Percentiles rank a stretch among this genome's conserved stretches.
phyloP scores from a whole-genome alignment of 2,329 filamentous ascomycete genomes.

The Chaetomiaceae sp. region DNA sequence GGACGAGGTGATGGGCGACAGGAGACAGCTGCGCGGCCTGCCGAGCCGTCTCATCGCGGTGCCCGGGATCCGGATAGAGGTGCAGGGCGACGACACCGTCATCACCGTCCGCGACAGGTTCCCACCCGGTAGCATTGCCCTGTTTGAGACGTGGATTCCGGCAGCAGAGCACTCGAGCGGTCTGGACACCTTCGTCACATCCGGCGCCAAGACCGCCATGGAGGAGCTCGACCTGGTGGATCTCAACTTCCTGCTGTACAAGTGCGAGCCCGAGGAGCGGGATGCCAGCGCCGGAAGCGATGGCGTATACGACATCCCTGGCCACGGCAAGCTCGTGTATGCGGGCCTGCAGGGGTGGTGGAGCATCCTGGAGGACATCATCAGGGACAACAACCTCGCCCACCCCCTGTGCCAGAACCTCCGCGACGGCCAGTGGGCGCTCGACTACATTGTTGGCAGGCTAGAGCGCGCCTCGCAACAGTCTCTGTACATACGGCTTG shows the following conservation, averaged over 20 bases:
- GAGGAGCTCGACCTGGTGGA: slow-evolving; percentile 68
- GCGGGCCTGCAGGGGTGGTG: slow-evolving; percentile 98
- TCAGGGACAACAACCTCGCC: slow-evolving; percentile 82
- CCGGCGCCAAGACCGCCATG: slow-evolving; percentile 74
- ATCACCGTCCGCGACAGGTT: slow-evolving; percentile 79
- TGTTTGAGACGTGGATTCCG: slow-evolving; percentile 96
- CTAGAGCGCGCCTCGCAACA: slow-evolving; percentile 65
- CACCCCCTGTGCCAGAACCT: slow-evolving; percentile 93
- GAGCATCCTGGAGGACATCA: slow-evolving; percentile 80
- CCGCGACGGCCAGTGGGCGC: slow-evolving; percentile 81
- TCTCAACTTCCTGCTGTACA: slow-evolving; percentile 86
- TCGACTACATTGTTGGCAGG: slow-evolving; percentile 79
- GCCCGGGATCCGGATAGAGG: slow-evolving; percentile 65
- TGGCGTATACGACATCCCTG: slow-evolving; percentile 84
- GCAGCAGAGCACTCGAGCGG: slow-evolving; percentile 76
- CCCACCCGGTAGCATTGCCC: slow-evolving; percentile 85
- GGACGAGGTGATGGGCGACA: slow-evolving; percentile 59
- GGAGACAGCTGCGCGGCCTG: slow-evolving; percentile 69
- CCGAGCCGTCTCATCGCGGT: slow-evolving; percentile 74
- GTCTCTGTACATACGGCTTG: slow-evolving; percentile 55
- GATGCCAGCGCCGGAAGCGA: slow-evolving; percentile 73
- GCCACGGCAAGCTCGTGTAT: slow-evolving; percentile 79
- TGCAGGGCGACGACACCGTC: slow-evolving; percentile 65
- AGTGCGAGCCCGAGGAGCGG: slow-evolving; percentile 80
- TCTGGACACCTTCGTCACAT: slow-evolving; percentile 79